Conservation (phyloP, 352 stramenopile species). For the Globisporangium nagaii region DNA sequence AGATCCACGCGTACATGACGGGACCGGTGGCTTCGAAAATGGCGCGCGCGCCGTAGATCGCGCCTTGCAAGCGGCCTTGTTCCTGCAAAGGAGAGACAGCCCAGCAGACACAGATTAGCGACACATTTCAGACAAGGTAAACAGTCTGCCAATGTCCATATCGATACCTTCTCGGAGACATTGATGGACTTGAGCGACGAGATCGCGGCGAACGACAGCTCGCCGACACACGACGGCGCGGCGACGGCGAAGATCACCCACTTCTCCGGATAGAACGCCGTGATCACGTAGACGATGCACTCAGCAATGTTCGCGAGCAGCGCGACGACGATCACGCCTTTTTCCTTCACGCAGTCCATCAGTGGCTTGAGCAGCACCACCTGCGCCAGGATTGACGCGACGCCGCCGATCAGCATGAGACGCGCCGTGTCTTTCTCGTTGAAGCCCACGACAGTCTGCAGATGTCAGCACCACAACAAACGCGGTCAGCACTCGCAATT, state of each 20-base stretch:
- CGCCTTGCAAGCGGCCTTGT: conserved; percentile 68
- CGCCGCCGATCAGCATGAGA: conserved; percentile 53
- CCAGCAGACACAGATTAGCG: too few species aligned
- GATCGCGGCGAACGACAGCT: conserved; percentile 67
- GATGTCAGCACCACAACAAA: not conserved
- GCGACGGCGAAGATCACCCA: conserved; percentile 51
- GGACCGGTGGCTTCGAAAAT: conserved; percentile 60
- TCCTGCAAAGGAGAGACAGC: too few species aligned
- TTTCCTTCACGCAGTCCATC: conserved; percentile 50
- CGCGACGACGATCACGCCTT: conserved; percentile 61
- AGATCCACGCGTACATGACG: conserved; percentile 51
- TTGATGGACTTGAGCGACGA: conserved; percentile 63
- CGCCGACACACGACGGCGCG: conserved; percentile 37
- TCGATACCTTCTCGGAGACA: conserved; percentile 48
- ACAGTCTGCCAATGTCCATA: too few species aligned
- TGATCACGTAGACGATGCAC: conserved; percentile 29
- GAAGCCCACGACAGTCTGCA: conserved; percentile 60
- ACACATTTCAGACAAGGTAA: too few species aligned
- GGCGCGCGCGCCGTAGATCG: conserved; percentile 59
- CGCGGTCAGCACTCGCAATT: not conserved
- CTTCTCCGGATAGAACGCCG: conserved; percentile 48
- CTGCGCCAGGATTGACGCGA: conserved; percentile 55
- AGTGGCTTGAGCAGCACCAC: conserved; percentile 54
- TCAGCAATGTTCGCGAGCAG: conserved; percentile 36
- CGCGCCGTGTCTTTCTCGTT: conserved; percentile 56